phyloP scores from a whole-genome alignment of 176 grass and related monocot genomes.

The Melocanna baccifera region DNA sequence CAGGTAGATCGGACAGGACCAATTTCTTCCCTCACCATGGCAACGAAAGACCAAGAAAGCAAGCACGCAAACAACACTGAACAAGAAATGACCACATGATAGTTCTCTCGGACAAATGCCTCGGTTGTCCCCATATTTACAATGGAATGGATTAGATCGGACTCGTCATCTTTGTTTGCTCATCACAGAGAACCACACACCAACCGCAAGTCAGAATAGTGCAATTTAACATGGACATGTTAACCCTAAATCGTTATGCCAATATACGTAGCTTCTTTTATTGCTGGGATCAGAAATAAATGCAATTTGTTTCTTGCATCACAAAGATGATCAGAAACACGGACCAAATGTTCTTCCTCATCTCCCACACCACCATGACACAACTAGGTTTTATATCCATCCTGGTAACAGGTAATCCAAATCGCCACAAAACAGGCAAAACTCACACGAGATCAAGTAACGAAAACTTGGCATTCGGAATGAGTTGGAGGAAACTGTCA shows the following conservation, averaged over 20 bases:
- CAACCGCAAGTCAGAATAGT: background rate
- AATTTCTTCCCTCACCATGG: background rate
- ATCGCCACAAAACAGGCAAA: background rate
- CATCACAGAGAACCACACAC: background rate
- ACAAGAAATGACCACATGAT: no score
- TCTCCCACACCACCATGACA: background rate
- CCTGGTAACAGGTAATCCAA: background rate
- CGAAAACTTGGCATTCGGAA: background rate
- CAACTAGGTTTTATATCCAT: background rate
- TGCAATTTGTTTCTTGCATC: no score
- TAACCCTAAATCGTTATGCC: no score
- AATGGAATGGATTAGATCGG: background rate
- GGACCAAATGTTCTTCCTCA: background rate
- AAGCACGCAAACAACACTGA: background rate
- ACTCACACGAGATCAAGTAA: background rate
- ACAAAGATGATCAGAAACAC: background rate
- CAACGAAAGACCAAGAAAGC: background rate
- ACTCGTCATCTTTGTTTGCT: conserved; percentile 13
- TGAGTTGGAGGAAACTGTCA: conserved; percentile 30
- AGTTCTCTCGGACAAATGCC: conserved; percentile 14
- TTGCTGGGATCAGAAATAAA: no score
- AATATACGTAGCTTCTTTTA: no score
- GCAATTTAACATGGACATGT: background rate
- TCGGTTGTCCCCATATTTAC: background rate
- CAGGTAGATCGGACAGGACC: background rate